Percentiles rank a stretch among this genome's conserved stretches.
Evolutionary conservation across 305 asterid genomes (phyloP).

Genomic region (Solanum chacoense): DNA sequence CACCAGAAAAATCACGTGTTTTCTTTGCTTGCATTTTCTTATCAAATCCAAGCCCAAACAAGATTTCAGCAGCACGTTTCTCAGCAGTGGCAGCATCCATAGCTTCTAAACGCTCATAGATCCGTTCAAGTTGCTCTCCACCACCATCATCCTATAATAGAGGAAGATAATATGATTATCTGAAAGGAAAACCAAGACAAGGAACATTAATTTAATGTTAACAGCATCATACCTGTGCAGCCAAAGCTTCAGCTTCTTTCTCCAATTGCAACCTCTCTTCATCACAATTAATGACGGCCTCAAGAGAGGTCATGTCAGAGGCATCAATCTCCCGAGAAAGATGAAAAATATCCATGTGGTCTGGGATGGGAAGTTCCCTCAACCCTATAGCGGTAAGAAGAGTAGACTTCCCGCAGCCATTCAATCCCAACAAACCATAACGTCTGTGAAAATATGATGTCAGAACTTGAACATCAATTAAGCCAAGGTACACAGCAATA

Average conservation of each 20-base stretch:
- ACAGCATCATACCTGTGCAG: constrained; percentile 36
- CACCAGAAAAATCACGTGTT: constrained; percentile 92
- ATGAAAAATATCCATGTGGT: constrained; percentile 79
- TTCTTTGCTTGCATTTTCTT: constrained; percentile 90
- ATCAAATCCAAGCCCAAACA: constrained; percentile 81
- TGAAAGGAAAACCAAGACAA: not conserved
- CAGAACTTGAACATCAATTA: not conserved
- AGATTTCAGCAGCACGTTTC: constrained; percentile 94
- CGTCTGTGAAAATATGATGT: constrained; percentile 10
- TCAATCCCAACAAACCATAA: constrained; percentile 19
- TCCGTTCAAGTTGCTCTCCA: constrained; percentile 77
- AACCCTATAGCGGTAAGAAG: constrained; percentile 16
- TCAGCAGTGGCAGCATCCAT: constrained; percentile 92
- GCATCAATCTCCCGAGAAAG: constrained; percentile 71
- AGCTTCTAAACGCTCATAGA: constrained; percentile 87
- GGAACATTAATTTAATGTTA: not conserved
- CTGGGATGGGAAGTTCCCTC: constrained; percentile 48
- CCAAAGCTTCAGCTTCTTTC: constrained; percentile 56
- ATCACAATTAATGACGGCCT: constrained; percentile 69
- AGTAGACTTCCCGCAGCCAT: constrained; percentile 19
- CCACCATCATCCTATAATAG: constrained; percentile 73
- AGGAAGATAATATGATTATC: not conserved
- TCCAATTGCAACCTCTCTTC: constrained; percentile 63
- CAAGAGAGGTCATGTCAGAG: constrained; percentile 72
- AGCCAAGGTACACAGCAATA: not conserved